Evolutionary conservation across 345 rosid genomes (phyloP).

Genomic region (Melastoma malabathricum): DNA sequence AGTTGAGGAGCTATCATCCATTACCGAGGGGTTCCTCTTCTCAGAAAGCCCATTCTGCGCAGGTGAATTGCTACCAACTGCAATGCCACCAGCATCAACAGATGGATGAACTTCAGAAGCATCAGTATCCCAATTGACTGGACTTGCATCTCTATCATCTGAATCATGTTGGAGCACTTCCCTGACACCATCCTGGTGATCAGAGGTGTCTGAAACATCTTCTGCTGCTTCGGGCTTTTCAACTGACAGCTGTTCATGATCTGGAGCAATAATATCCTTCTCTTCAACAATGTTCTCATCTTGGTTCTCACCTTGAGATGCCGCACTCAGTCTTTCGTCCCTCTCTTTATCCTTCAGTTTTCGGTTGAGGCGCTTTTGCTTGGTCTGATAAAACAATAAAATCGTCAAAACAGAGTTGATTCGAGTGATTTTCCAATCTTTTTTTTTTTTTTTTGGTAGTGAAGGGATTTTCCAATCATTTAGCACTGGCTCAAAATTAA

Average conservation of each 20-base stretch:
- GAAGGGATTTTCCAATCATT: too few relatives aligned
- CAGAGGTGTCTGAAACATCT: constrained; percentile 73
- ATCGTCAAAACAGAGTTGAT: too few relatives aligned
- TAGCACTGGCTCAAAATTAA: background rate
- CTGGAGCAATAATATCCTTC: constrained; percentile 29
- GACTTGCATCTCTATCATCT: constrained; percentile 71
- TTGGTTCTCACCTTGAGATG: constrained; percentile 27
- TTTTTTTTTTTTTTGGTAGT: too few relatives aligned
- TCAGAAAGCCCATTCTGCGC: constrained; percentile 51
- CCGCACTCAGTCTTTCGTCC: constrained; percentile 36
- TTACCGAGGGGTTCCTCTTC: constrained; percentile 34
- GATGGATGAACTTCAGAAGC: constrained; percentile 57
- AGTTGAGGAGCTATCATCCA: constrained; percentile 94
- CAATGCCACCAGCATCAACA: constrained; percentile 43
- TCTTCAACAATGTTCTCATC: constrained; percentile 27
- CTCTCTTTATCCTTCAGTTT: constrained; percentile 71
- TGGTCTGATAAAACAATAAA: constrained; percentile 28
- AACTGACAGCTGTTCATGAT: constrained; percentile 28
- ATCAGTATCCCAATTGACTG: constrained; percentile 76
- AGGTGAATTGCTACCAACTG: constrained; percentile 36
- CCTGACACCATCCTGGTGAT: constrained; percentile 50
- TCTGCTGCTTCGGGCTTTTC: constrained; percentile 56
- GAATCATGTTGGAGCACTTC: constrained; percentile 67
- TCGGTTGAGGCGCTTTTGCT: constrained; percentile 78
- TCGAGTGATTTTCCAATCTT: too few relatives aligned